These are phyloP conservation scores for Phytophthora constricta DNA, from an alignment of 352 stramenopile species.

Conservation along the genomic window DNA sequence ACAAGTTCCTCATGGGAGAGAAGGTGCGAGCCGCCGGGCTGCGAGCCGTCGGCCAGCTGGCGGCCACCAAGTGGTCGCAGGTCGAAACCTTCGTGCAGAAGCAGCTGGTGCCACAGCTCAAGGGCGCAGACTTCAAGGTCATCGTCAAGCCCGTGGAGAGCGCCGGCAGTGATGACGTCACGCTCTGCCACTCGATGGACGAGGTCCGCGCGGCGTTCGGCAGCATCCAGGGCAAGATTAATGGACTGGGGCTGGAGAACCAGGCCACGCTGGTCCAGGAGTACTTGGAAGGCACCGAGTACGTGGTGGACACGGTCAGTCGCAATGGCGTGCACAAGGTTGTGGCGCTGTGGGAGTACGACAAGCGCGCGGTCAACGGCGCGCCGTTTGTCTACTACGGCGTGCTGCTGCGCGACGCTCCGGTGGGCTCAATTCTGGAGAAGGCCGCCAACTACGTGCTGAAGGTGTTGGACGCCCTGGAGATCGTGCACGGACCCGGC, in stretches of 20 bases:
- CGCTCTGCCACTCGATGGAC: constrained; percentile 90
- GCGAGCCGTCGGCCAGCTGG: constrained; percentile 81
- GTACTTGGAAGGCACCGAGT: constrained; percentile 94
- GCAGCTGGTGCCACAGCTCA: constrained; percentile 47
- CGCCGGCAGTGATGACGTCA: constrained; percentile 94
- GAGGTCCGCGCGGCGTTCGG: constrained; percentile 92
- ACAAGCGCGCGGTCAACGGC: constrained; percentile 94
- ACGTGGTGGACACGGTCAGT: constrained; percentile 96
- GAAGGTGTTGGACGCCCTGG: constrained; percentile 80
- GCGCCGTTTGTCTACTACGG: constrained; percentile 96
- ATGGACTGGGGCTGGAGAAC: constrained; percentile 87
- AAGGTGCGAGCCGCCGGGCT: constrained; percentile 75
- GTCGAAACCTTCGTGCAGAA: constrained; percentile 84
- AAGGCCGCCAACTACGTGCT: constrained; percentile 71
- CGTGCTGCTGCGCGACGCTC: constrained; percentile 70
- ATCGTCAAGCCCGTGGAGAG: constrained; percentile 95
- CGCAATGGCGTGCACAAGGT: constrained; percentile 94
- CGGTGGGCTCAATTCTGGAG: constrained; percentile 49
- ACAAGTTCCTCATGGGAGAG: constrained; percentile 92
- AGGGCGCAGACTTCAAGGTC: constrained; percentile 58
- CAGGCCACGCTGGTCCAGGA: constrained; percentile 94
- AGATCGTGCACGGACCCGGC: constrained; percentile 81
- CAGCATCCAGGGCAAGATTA: constrained; percentile 92
- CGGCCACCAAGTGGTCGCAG: constrained; percentile 80
- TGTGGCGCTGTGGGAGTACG: constrained; percentile 97